Evolutionary conservation across 2,329 filamentous ascomycete species (phyloP), one percentile per base, ranked within the genome.

Genomic region (Fusarium sp.): DNA sequence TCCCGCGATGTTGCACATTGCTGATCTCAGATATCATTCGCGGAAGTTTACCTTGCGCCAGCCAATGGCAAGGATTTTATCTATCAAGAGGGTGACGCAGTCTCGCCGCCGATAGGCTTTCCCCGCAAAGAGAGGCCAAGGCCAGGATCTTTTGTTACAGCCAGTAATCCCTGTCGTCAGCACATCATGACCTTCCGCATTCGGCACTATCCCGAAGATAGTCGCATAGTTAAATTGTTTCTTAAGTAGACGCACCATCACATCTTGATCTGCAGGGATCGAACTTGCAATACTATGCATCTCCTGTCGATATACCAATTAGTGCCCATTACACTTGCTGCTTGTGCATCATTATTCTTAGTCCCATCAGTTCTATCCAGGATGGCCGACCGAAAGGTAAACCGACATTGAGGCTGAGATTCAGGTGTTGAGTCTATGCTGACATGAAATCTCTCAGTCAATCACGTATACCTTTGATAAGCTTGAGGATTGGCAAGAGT

Each of bases 101-200:
- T n/a, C 34, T 54, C 17, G 21, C 36, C 24, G 10, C 4, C 26
- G 56, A 59, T 59, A 60, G 56, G 54, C 26, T 36, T 58, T 50
- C 52, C 52, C 52, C 52, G 20, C 52, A 51, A 19, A 36, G 24
- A 40, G 6, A 17, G 21, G 6, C 14, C 17, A 17, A 20, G 5
- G 26, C 32, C 12, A 54, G 58, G 58, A 62, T 62, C 58, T 62
- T 62, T 62, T 62, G 58, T 54, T 43, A 17, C 9, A 28, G 15
- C 56, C 8, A 10, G 17, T 32, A 12, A 54, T 12, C 58, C 58
- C 42, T 62, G 58, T 56, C 36, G 26, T 38, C 3, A 21, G 20
- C 42, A 23, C 28, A 62, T 62, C 56, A 55, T 30, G 47, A 62
- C 58, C 58, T 62, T 62, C 58, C 58, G 8, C 19, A 62, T 62